A percentile compares a stretch with the other conserved stretches of the same genome.
phyloP scores from a whole-genome alignment of 805 yeast species.

The Teunomyces kruisii region DNA sequence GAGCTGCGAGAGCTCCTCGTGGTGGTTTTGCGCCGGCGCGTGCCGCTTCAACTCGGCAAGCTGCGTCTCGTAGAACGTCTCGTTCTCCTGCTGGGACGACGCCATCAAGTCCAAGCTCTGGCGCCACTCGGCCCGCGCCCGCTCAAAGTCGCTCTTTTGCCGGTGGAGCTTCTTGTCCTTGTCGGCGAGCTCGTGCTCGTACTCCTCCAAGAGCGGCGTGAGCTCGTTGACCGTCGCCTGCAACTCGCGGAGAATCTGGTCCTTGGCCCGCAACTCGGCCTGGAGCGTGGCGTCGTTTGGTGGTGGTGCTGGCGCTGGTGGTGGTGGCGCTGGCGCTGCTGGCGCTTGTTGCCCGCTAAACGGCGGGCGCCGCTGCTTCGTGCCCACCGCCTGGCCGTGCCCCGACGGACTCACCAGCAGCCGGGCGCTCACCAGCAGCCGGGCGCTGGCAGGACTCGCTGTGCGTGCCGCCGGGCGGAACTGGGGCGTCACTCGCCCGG shows the following conservation, averaged over 20 bases:
- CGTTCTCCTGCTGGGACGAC: slow-evolving; percentile 55
- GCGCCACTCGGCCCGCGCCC: slow-evolving; percentile 58
- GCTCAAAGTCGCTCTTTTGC: slow-evolving; percentile 48
- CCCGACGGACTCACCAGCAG: neutral
- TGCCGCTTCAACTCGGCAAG: slow-evolving; percentile 30
- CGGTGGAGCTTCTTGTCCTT: slow-evolving; percentile 48
- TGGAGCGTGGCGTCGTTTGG: too few relatives aligned
- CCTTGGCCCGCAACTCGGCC: slow-evolving; percentile 45
- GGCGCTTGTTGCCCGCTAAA: too few relatives aligned
- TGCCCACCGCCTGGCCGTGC: neutral
- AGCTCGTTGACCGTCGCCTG: slow-evolving; percentile 49
- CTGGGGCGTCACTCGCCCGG: neutral
- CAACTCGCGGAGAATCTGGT: slow-evolving; percentile 46
- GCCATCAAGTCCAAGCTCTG: slow-evolving; percentile 58
- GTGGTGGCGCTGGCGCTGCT: too few relatives aligned
- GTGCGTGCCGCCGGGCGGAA: neutral
- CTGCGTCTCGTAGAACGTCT: slow-evolving; percentile 46
- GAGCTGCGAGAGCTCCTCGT: slow-evolving; percentile 10
- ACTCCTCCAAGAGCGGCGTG: slow-evolving; percentile 47
- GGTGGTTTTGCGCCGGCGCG: neutral
- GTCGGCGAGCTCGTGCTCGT: slow-evolving; percentile 41
- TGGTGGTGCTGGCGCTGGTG: too few relatives aligned
- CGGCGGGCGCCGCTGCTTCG: neutral
- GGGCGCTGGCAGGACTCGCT: neutral
- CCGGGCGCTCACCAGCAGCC: neutral